Conservation (phyloP, 805 yeast species). For the Komagataella pseudopastoris region DNA sequence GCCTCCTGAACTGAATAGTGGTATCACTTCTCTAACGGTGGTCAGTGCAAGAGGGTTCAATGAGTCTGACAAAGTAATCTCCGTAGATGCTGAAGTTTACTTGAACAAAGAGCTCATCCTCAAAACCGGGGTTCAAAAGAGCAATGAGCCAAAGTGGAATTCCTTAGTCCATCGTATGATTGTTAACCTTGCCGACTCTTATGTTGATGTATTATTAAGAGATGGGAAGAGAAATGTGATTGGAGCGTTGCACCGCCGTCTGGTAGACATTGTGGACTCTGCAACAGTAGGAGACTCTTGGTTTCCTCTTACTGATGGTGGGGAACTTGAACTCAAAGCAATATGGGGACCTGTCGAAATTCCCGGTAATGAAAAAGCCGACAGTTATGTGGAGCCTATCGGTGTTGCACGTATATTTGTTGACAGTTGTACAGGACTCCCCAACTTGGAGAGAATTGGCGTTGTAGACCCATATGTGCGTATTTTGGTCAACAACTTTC, state of each 20-base stretch:
- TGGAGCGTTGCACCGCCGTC: constrained; percentile 43
- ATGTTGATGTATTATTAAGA: constrained; percentile 53
- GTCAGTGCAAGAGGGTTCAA: constrained; percentile 45
- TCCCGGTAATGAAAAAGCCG: constrained; percentile 49
- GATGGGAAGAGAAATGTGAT: constrained; percentile 44
- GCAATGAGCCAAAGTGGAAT: constrained; percentile 57
- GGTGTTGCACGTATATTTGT: constrained; percentile 76
- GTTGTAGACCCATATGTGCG: constrained; percentile 87
- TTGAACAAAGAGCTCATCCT: constrained; percentile 46
- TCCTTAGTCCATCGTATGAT: constrained; percentile 43
- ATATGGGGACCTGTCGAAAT: constrained; percentile 82
- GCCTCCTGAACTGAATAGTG: constrained; percentile 89
- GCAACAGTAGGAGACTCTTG: constrained; percentile 66
- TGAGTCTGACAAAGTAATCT: constrained; percentile 29
- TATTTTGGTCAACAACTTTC: constrained; percentile 62
- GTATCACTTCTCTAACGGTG: constrained; percentile 64
- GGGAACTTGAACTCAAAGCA: constrained; percentile 58
- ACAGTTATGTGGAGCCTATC: constrained; percentile 87
- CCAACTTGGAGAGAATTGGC: constrained; percentile 81
- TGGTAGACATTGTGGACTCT: constrained; percentile 61
- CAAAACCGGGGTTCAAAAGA: constrained; percentile 45
- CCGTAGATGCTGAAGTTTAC: constrained; percentile 61
- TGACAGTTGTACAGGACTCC: constrained; percentile 57
- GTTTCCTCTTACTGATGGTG: constrained; percentile 56
- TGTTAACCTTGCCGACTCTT: constrained; percentile 59